Evolutionary conservation across 1,284 basidiomycete species (phyloP).

Genomic region (Trichosporon ovoides): DNA sequence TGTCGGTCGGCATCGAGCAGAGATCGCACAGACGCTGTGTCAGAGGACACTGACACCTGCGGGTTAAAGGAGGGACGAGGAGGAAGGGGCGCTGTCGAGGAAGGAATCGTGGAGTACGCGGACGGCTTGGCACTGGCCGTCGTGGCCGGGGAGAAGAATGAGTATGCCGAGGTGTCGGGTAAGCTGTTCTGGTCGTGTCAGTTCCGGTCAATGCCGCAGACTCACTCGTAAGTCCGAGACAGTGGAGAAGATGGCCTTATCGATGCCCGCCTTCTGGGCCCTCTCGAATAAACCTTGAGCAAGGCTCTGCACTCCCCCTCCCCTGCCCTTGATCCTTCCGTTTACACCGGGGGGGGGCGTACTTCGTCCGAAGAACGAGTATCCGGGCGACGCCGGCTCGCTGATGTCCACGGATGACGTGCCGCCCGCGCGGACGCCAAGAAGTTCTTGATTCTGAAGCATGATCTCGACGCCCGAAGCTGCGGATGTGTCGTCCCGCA

Average conservation of each 20-base stretch:
- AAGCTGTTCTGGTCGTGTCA: conserved; percentile 62
- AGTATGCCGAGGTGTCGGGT: conserved; percentile 56
- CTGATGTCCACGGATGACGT: not conserved
- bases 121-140: conserved; percentile 18
- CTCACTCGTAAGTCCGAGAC: conserved; percentile 44
- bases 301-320: conserved; percentile 35
- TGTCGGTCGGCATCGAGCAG: conserved; percentile 43
- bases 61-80: conserved; percentile 17
- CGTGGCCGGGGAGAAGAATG: conserved; percentile 39
- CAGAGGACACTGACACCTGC: conserved; percentile 16
- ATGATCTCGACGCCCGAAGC: conserved; percentile 67
- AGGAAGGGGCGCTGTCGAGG: conserved; percentile 24
- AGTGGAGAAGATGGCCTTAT: conserved; percentile 46
- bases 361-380: conserved; percentile 6
- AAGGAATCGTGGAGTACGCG: conserved; percentile 34
- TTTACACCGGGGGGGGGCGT: conserved; percentile 6
- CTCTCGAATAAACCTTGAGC: conserved; percentile 46
- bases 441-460: conserved; percentile 70
- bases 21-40: conserved; percentile 24
- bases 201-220: not conserved
- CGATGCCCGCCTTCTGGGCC: conserved; percentile 47
- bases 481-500: conserved; percentile 68
- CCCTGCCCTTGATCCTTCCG: not conserved
- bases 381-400: not conserved
- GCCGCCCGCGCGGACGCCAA: conserved; percentile 57